phyloP scores from a whole-genome alignment of 2,329 filamentous ascomycete genomes.

The Colletotrichum neosansevieriae region DNA sequence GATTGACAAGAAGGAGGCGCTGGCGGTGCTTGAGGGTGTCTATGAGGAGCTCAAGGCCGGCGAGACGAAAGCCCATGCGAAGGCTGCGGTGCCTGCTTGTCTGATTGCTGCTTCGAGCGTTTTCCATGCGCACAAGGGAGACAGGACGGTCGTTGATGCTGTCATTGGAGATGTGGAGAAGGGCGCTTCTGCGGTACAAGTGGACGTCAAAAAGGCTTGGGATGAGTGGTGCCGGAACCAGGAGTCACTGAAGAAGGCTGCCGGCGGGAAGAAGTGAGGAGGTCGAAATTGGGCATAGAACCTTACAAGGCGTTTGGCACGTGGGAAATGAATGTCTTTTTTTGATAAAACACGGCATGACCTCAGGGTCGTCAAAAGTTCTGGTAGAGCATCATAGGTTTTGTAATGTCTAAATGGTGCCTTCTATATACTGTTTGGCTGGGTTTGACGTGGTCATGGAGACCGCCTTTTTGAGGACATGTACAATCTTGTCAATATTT shows the following conservation, averaged over 20 bases:
- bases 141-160: constrained; percentile 67
- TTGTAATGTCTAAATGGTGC: neutral
- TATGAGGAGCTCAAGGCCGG: constrained; percentile 75
- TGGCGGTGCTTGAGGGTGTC: constrained; percentile 72
- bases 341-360: neutral
- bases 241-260: constrained; percentile 36
- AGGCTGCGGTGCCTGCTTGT: constrained; percentile 79
- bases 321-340: constrained; percentile 10
- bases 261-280: constrained; percentile 4
- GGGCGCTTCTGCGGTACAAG: constrained; percentile 37
- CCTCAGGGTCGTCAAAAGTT: neutral
- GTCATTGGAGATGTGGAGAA: constrained; percentile 75
- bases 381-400: constrained; percentile 1
- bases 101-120: constrained; percentile 75
- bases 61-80: constrained; percentile 77
- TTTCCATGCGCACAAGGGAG: constrained; percentile 64
- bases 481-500: too few species aligned
- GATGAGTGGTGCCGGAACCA: constrained; percentile 40
- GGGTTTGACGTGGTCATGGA: too few species aligned
- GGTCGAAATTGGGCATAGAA: neutral
- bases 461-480: too few species aligned
- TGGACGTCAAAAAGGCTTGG: constrained; percentile 35
- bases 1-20: constrained; percentile 55
- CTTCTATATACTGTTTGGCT: neutral
- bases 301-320: constrained; percentile 41